Conservation (phyloP, 306 rosid species). For the Oemleria cerasiformis region DNA sequence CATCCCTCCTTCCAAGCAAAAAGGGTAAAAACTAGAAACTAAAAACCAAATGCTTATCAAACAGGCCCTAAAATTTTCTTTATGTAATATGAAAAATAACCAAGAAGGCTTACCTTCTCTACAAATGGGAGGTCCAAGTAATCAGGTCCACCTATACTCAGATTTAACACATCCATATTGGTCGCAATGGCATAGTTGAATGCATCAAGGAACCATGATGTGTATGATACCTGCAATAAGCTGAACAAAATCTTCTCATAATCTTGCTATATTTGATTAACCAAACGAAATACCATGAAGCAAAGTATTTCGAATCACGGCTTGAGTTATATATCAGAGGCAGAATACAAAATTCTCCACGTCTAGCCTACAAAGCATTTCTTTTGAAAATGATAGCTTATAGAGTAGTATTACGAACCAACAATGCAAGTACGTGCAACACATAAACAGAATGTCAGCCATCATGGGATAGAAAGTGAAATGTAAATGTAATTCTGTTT, state of each 20-base stretch:
- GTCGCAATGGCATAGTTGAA: slow-evolving; percentile 98
- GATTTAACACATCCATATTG: slow-evolving; percentile 87
- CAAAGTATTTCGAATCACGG: background rate
- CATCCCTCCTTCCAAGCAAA: no score
- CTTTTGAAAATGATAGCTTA: background rate
- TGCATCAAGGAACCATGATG: slow-evolving; percentile 99
- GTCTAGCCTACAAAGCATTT: background rate
- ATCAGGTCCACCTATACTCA: slow-evolving; percentile 99
- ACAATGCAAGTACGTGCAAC: background rate
- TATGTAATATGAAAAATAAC: background rate
- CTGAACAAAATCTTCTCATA: slow-evolving; percentile 85
- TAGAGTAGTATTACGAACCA: background rate
- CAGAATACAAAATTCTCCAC: background rate
- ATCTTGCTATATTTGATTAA: slow-evolving; percentile 42
- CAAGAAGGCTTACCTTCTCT: slow-evolving; percentile 63
- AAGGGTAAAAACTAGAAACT: no score
- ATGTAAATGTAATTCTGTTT: slow-evolving; percentile 1
- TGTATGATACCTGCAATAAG: slow-evolving; percentile 96
- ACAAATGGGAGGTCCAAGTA: slow-evolving; percentile 97
- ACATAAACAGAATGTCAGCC: background rate
- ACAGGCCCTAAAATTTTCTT: background rate
- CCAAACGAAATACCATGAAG: slow-evolving; percentile 12
- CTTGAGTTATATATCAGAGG: slow-evolving; percentile 5
- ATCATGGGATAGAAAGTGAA: background rate
- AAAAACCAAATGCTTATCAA: no score